Conservation (phyloP, 2,329 filamentous ascomycete genomes). For the Beauveria sp. region DNA sequence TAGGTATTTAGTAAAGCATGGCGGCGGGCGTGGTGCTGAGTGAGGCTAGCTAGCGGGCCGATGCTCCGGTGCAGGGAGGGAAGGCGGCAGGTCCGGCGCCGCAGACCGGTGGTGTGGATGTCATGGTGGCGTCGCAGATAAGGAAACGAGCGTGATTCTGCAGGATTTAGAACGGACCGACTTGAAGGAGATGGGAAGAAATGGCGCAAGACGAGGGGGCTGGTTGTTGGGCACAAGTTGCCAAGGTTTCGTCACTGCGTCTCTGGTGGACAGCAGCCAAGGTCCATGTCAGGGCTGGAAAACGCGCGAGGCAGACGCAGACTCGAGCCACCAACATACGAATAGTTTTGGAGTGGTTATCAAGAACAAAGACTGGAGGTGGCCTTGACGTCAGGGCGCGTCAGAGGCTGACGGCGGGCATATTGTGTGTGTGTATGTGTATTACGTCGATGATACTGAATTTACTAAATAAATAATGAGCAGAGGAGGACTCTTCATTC, state of each 20-base stretch:
- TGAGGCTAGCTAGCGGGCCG: conserved; percentile 8
- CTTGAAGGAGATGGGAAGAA: background rate
- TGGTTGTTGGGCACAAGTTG: background rate
- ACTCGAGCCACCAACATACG: no score
- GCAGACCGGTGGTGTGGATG: background rate
- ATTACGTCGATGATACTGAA: background rate
- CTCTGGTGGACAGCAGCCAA: no score
- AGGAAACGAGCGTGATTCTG: background rate
- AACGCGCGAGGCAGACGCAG: no score
- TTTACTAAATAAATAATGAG: no score
- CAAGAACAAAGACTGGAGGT: background rate
- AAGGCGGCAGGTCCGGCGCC: background rate
- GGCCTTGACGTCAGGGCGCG: background rate
- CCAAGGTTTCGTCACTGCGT: no score
- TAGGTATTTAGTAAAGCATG: background rate
- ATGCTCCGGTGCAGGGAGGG: conserved; percentile 5
- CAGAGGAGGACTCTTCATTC: no score
- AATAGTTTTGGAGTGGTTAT: no score
- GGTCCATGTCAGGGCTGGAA: no score
- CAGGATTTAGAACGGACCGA: background rate
- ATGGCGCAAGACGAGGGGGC: background rate
- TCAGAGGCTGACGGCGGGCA: background rate
- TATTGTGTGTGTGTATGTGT: background rate
- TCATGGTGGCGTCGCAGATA: background rate
- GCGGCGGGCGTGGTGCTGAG: background rate